phyloP scores from a whole-genome alignment of 140 eudicot species.

The Ambrosia hybrid region DNA sequence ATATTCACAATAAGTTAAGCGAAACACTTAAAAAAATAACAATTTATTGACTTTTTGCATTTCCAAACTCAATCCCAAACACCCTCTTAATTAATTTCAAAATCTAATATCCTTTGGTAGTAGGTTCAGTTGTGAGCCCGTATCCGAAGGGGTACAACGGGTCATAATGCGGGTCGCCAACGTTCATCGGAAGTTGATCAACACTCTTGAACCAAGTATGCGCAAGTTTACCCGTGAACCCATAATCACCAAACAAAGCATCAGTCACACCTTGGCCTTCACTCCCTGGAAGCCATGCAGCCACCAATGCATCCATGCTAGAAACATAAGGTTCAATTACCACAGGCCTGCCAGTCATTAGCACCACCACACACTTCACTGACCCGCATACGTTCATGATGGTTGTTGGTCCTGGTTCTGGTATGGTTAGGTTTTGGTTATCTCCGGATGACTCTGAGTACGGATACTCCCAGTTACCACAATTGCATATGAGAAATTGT shows the following conservation, averaged over 20 bases:
- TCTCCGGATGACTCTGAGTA: constrained; percentile 65
- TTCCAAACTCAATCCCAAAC: too few species aligned
- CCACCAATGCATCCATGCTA: constrained; percentile 61
- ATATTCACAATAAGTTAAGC: too few species aligned
- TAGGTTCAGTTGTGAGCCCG: constrained; percentile 55
- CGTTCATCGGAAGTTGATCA: constrained; percentile 76
- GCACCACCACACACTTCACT: constrained; percentile 64
- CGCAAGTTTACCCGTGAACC: constrained; percentile 60
- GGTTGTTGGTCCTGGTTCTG: constrained; percentile 45
- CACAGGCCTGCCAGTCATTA: constrained; percentile 65
- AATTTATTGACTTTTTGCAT: too few species aligned
- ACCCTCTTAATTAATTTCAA: too few species aligned
- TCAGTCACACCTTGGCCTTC: constrained; percentile 82
- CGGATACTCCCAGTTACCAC: constrained; percentile 36
- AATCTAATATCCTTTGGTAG: too few species aligned
- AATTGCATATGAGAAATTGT: constrained; percentile 26
- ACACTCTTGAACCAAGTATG: constrained; percentile 77
- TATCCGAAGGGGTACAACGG: constrained; percentile 70
- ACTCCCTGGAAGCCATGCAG: constrained; percentile 71
- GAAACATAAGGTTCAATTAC: constrained; percentile 60
- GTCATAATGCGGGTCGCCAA: constrained; percentile 66
- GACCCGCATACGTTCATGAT: constrained; percentile 53
- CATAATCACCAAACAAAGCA: constrained; percentile 67
- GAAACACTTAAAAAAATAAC: too few species aligned
- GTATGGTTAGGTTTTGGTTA: constrained; percentile 51